These are phyloP conservation scores for Cryptococcus sp. DNA, from an alignment of 1,284 basidiomycete species.

Conservation along the genomic window DNA sequence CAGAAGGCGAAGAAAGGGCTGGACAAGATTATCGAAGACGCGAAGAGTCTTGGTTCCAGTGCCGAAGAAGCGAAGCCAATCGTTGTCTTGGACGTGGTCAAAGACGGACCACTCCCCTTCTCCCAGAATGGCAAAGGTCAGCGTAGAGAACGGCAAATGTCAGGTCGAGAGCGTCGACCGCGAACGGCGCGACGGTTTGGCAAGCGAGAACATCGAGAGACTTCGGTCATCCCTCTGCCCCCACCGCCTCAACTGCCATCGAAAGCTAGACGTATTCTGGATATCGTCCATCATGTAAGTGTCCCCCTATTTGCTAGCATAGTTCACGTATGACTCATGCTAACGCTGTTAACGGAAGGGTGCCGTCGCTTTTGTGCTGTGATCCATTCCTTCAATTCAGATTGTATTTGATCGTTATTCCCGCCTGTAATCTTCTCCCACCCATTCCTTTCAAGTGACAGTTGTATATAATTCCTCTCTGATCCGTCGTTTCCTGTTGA, in stretches of 20 bases:
- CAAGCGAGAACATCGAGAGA: too few relatives aligned
- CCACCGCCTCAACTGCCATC: slow-evolving; percentile 8
- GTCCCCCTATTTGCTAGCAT: not conserved
- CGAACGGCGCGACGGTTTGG: not conserved
- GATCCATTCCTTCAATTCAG: not conserved
- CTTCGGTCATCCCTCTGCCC: too few relatives aligned
- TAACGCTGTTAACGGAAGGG: not conserved
- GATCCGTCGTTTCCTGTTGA: too few relatives aligned
- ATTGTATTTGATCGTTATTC: not conserved
- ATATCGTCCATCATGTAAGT: slow-evolving; percentile 26
- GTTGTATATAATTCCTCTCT: too few relatives aligned
- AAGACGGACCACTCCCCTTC: slow-evolving; percentile 18
- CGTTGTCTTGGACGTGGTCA: slow-evolving; percentile 2
- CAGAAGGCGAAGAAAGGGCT: slow-evolving; percentile 28
- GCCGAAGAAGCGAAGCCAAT: not conserved
- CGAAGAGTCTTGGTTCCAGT: slow-evolving; percentile 7
- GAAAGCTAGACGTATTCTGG: slow-evolving; percentile 13
- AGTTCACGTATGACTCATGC: not conserved
- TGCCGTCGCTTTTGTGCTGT: not conserved
- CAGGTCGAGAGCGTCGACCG: not conserved
- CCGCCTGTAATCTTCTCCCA: too few relatives aligned
- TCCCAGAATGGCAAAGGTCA: slow-evolving; percentile 2
- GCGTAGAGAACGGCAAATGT: not conserved
- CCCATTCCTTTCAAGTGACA: too few relatives aligned
- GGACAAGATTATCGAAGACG: slow-evolving; percentile 23